Base-by-base conservation (phyloP, 495 filamentous ascomycete species). In the Penicillium argentinense region DNA sequence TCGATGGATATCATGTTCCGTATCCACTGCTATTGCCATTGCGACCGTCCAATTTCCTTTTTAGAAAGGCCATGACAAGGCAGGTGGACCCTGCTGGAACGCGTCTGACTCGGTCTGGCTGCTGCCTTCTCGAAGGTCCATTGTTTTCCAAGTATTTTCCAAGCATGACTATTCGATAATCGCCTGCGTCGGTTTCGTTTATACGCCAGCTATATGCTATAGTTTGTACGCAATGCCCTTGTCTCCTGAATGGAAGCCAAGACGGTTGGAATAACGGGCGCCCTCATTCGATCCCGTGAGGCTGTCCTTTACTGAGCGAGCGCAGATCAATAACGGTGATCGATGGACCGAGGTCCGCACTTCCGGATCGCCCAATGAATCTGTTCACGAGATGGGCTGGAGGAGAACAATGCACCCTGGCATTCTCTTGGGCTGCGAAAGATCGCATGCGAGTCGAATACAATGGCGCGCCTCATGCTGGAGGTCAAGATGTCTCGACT, bases 301-400 rank as follows among this genome's bases (percentile, higher is more conserved):
- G 7, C 9, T 34, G 21, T 32, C 38, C 26, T 34, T 42, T 24
- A 13, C 33, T 36, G 42, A 17, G 34, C 36, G 21, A 29, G 17
- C 12, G 39, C 16, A 37, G 46, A 49, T 42, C 46, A 36, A 42
- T 23, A 30, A 40, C 45, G 39, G 21, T 18, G 23, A 38, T 42
- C 38, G 38, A 42, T 27, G 14, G 12, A 14, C 12, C 19, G 26
- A 36, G 13, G 13, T 42, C 38, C 46, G 29, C 22, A 13, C 29
- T 42, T 21, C 39, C 16, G 11, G 26, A 42, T 29, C 39, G 13
- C 11, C n/a, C 14, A 9, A 18, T 3, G 1, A 19, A 19, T 36
- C 16, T 6, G 14, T 36, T 13, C 7, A 34, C 4, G 18, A 34
- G 21, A n/a, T n/a, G n/a, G n/a, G n/a, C n/a, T n/a, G n/a, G n/a